phyloP scores from a whole-genome alignment of 2,329 filamentous ascomycete species.

The Ceratocystis alfenasii region DNA sequence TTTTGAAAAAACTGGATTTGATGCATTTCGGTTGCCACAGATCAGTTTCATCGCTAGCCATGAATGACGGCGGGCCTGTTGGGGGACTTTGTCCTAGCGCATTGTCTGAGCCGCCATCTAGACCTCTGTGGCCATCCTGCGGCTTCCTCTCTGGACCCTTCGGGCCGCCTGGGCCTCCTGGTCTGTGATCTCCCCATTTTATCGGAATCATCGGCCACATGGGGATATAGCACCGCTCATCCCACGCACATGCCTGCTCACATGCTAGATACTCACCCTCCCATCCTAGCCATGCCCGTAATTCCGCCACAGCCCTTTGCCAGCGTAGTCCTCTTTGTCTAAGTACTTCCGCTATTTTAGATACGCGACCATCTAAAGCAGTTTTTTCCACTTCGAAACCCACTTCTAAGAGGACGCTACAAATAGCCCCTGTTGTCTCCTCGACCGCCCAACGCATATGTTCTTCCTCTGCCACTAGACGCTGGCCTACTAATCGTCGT shows the following conservation, averaged over 20 bases:
- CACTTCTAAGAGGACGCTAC: constrained; percentile 33
- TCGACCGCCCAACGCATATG: constrained; percentile 32
- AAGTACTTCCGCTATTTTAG: not conserved
- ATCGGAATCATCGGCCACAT: constrained; percentile 36
- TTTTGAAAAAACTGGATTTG: constrained; percentile 22
- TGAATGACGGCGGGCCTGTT: not conserved
- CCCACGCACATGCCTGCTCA: constrained; percentile 31
- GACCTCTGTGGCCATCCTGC: not conserved
- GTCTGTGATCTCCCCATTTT: not conserved
- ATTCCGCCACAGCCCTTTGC: constrained; percentile 31
- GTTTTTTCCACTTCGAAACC: constrained; percentile 33
- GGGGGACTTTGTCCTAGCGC: not conserved
- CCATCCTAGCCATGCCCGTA: constrained; percentile 42
- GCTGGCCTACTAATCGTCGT: constrained; percentile 28
- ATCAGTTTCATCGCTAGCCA: constrained; percentile 20
- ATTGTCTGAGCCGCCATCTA: constrained; percentile 10
- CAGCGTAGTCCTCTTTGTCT: constrained; percentile 24
- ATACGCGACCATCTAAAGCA: constrained; percentile 29
- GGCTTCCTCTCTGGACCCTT: not conserved
- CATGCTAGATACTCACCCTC: constrained; percentile 36
- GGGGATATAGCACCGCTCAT: constrained; percentile 39
- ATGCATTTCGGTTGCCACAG: constrained; percentile 27
- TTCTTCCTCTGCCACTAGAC: constrained; percentile 30
- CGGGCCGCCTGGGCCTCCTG: not conserved
- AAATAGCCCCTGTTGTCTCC: constrained; percentile 33